phyloP scores from a whole-genome alignment of 768 basidiomycete genomes.

The Tricholoma hemisulphureum region DNA sequence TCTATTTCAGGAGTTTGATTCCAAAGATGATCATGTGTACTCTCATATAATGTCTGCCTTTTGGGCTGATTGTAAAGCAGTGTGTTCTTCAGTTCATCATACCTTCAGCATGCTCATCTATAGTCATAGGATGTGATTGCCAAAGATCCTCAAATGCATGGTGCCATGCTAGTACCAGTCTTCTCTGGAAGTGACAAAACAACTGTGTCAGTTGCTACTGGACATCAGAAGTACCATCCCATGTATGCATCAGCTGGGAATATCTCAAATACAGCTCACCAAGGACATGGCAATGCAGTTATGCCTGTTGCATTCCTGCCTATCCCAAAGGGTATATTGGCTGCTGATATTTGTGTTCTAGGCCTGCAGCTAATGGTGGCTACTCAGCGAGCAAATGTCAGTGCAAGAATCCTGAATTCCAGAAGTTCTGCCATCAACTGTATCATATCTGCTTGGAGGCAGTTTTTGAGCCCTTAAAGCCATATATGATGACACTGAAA shows the following conservation, averaged over 20 bases:
- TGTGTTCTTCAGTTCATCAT: conserved; percentile 16
- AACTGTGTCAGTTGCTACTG: conserved; percentile 40
- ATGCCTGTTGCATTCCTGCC: conserved; percentile 31
- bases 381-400: conserved; percentile 11
- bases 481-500: conserved; percentile 5
- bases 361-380: background rate
- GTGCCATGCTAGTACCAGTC: conserved; percentile 30
- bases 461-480: background rate
- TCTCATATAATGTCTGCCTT: conserved; percentile 37
- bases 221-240: conserved; percentile 39
- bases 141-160: conserved; percentile 22
- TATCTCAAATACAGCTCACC: conserved; percentile 26
- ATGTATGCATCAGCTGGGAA: conserved; percentile 31
- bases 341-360: conserved; percentile 10
- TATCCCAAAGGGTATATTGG: conserved; percentile 33
- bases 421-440: conserved; percentile 22
- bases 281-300: conserved; percentile 27
- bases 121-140: conserved; percentile 28
- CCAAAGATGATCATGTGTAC: conserved; percentile 26
- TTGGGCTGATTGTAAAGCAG: conserved; percentile 36
- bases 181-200: conserved; percentile 42
- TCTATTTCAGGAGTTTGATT: conserved; percentile 13
- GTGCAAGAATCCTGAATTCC: conserved; percentile 13
- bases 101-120: conserved; percentile 8
- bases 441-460: conserved; percentile 9